phyloP scores from a whole-genome alignment of 1,139 yeast genomes.

The Taphrina deformans region DNA sequence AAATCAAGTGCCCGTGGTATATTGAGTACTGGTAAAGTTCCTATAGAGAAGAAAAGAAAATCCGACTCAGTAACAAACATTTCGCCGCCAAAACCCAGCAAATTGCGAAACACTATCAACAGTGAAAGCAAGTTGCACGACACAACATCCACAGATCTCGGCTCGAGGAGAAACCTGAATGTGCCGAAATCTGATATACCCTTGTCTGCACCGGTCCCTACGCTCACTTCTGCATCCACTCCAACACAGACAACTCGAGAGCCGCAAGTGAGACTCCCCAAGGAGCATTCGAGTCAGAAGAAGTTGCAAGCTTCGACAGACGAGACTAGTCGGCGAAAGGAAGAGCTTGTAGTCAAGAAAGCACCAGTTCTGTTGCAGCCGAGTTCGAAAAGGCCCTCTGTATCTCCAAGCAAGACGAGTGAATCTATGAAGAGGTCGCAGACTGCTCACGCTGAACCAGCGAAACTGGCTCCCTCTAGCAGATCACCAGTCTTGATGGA shows the following conservation, averaged over 20 bases:
- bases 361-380: neutral
- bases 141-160: neutral
- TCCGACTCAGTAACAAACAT: neutral
- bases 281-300: neutral
- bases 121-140: neutral
- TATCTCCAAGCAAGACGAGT: neutral
- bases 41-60: neutral
- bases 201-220: neutral
- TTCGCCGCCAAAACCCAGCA: neutral
- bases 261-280: neutral
- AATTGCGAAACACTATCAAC: neutral
- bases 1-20: slow-evolving; percentile 11
- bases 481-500: neutral
- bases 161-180: neutral
- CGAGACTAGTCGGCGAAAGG: neutral
- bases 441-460: slow-evolving; percentile 2
- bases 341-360: neutral
- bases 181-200: neutral
- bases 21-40: slow-evolving; percentile 9
- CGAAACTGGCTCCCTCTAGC: slow-evolving; percentile 10
- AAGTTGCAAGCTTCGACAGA: neutral
- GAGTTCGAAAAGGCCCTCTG: neutral
- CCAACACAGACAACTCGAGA: neutral
- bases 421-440: neutral
- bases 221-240: neutral